phyloP scores from a whole-genome alignment of 164 flowering plant species.

The Nymphaea thermarum region DNA sequence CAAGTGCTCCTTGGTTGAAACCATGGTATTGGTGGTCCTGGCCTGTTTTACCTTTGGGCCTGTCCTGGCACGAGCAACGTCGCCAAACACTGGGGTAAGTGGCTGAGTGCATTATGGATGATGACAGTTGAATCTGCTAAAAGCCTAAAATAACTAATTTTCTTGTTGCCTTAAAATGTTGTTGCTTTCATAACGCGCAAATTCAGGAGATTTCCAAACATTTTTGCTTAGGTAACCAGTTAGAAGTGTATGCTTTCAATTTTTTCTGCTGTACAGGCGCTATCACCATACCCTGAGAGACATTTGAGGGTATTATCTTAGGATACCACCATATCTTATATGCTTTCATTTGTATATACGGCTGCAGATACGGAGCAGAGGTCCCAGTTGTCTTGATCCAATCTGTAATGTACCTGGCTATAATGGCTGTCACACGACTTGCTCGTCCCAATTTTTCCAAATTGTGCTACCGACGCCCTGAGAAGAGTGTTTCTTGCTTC shows the following conservation, averaged over 20 bases:
- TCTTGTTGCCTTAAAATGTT: too few species aligned
- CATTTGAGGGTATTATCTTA: neutral
- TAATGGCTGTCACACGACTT: slow-evolving; percentile 45
- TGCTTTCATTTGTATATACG: neutral
- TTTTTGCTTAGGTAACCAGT: too few species aligned
- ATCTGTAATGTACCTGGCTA: slow-evolving; percentile 41
- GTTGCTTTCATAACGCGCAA: too few species aligned
- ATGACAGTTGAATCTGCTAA: too few species aligned
- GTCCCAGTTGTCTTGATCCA: slow-evolving; percentile 44
- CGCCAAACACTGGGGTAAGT: slow-evolving; percentile 68
- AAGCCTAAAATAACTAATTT: too few species aligned
- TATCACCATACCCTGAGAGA: neutral
- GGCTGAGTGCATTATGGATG: neutral
- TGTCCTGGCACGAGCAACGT: slow-evolving; percentile 80
- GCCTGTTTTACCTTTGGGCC: slow-evolving; percentile 90
- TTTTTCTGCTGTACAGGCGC: too few species aligned
- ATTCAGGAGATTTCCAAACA: too few species aligned
- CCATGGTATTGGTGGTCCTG: slow-evolving; percentile 99
- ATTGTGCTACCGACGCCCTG: slow-evolving; percentile 53
- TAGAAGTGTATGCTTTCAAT: too few species aligned
- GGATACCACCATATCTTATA: neutral
- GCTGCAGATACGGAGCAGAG: slow-evolving; percentile 59
- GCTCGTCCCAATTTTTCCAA: slow-evolving; percentile 67
- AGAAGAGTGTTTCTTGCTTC: slow-evolving; percentile 35
- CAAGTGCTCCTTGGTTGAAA: slow-evolving; percentile 84